These are phyloP conservation scores for Alternaria panax DNA, from an alignment of 2,329 filamentous ascomycete genomes.

Conservation along the genomic window DNA sequence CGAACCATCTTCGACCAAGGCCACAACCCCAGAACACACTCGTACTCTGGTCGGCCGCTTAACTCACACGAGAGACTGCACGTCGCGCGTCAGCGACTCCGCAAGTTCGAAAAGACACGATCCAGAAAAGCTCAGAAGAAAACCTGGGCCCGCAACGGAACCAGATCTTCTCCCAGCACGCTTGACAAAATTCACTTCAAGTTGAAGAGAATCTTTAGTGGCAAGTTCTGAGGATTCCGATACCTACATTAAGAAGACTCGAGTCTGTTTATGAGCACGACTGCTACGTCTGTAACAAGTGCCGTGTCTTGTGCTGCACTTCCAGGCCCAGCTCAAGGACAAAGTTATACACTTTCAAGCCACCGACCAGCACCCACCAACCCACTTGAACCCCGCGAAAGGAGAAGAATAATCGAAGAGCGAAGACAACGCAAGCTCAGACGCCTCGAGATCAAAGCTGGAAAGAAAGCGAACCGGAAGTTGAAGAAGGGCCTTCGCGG, in stretches of 20 bases:
- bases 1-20: conserved; percentile 2
- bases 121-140: conserved; percentile 2
- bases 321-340: conserved; percentile 3
- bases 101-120: conserved; percentile 12
- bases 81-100: conserved; percentile 13
- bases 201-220: conserved; percentile 4
- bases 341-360: neutral
- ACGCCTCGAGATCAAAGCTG: neutral
- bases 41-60: conserved; percentile 3
- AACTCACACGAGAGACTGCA: conserved; percentile 10
- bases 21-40: neutral
- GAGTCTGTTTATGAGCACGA: conserved; percentile 9
- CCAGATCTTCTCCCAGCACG: neutral
- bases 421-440: conserved; percentile 3
- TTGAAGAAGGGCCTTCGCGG: neutral
- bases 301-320: conserved; percentile 2
- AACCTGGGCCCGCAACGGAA: neutral
- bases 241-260: neutral
- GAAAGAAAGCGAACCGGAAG: neutral
- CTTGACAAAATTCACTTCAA: neutral
- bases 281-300: neutral
- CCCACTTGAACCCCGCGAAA: conserved; percentile 1
- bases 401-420: conserved; percentile 1
- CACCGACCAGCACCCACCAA: neutral
- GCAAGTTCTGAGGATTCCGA: neutral